Evolutionary conservation across 257 asterid genomes (phyloP).

Genomic region (Lavandula angustifolia): DNA sequence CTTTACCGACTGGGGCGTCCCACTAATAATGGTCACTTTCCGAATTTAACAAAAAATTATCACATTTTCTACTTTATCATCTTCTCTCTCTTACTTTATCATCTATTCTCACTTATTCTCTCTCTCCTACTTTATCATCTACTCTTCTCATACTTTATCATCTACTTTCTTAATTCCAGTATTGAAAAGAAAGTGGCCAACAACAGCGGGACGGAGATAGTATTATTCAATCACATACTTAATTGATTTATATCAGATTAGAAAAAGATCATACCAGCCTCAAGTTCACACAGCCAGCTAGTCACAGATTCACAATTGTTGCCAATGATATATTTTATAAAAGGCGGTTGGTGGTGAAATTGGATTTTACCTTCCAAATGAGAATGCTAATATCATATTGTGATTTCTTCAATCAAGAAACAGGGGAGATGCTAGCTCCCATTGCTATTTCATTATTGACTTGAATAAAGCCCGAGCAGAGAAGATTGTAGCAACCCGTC

Average conservation of each 20-base stretch:
- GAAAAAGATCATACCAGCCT: constrained; percentile 8
- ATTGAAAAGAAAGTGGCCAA: too few species aligned
- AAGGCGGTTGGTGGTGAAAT: constrained; percentile 4
- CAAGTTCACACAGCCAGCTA: constrained; percentile 23
- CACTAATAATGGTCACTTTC: too few species aligned
- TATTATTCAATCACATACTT: constrained; percentile 27
- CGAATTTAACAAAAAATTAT: too few species aligned
- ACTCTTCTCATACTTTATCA: too few species aligned
- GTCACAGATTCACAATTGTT: constrained; percentile 13
- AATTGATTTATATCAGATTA: constrained; percentile 16
- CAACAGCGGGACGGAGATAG: background rate
- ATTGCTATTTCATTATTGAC: constrained; percentile 74
- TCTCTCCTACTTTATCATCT: too few species aligned
- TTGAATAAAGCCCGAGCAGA: constrained; percentile 89
- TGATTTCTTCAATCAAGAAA: constrained; percentile 57
- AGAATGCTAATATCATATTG: constrained; percentile 81
- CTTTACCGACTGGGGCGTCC: too few species aligned
- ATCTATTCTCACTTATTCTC: too few species aligned
- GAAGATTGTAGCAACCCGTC: constrained; percentile 87
- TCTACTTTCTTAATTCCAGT: too few species aligned
- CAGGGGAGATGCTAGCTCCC: constrained; percentile 92
- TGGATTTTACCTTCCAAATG: constrained; percentile 73
- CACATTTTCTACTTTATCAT: too few species aligned
- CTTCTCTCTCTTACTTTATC: too few species aligned
- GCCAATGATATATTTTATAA: constrained; percentile 4